phyloP scores from a whole-genome alignment of 1,284 basidiomycete genomes.

The Neonothopanus nambi region DNA sequence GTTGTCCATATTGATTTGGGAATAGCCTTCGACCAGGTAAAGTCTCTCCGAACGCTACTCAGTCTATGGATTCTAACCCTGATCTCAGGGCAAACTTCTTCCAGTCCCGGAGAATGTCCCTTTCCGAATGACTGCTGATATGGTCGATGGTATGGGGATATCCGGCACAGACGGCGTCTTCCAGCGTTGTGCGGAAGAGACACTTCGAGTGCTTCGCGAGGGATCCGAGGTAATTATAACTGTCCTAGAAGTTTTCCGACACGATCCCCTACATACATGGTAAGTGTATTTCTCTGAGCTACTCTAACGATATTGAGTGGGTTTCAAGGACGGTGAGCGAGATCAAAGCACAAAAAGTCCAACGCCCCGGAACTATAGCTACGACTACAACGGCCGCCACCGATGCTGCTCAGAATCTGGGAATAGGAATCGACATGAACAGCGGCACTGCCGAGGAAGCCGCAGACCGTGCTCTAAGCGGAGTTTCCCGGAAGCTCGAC shows the following conservation, averaged over 20 bases:
- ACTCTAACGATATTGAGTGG: not conserved
- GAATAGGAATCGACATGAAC: conserved; percentile 58
- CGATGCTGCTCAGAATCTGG: conserved; percentile 24
- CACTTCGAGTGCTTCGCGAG: conserved; percentile 85
- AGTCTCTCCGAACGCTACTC: conserved; percentile 21
- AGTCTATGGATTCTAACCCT: not conserved
- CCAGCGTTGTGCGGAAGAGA: conserved; percentile 93
- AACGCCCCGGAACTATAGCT: conserved; percentile 30
- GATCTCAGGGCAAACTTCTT: conserved; percentile 76
- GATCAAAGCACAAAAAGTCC: conserved; percentile 63
- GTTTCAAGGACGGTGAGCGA: conserved; percentile 69
- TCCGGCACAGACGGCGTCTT: conserved; percentile 94
- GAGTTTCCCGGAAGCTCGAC: conserved; percentile 82
- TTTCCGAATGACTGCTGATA: conserved; percentile 92
- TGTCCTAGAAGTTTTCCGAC: conserved; percentile 94
- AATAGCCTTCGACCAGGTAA: conserved; percentile 92
- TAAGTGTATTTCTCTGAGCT: conserved; percentile 20
- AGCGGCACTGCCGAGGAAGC: conserved; percentile 77
- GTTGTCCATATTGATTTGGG: conserved; percentile 95
- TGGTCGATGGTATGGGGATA: conserved; percentile 92
- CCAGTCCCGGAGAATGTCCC: conserved; percentile 88
- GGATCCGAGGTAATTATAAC: conserved; percentile 89
- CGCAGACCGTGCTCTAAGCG: conserved; percentile 84
- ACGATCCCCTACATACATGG: conserved; percentile 96
- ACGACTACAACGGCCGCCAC: not conserved